phyloP scores from a whole-genome alignment of 2,329 filamentous ascomycete genomes.

The Aspergillus aculeatus region DNA sequence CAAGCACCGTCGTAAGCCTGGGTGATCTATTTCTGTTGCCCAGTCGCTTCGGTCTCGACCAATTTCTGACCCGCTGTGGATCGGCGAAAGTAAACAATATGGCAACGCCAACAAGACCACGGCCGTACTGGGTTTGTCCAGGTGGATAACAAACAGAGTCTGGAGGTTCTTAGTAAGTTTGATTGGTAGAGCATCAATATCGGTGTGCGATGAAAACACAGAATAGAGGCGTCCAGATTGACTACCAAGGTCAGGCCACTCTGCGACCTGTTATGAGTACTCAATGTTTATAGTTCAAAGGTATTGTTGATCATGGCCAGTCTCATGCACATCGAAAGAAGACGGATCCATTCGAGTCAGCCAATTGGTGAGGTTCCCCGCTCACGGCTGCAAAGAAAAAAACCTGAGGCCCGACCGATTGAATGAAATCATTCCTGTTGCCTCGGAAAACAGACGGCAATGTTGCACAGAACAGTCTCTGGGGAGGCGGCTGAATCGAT shows the following conservation, averaged over 20 bases:
- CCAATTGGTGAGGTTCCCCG: not conserved
- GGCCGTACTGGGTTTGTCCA: slow-evolving; percentile 54
- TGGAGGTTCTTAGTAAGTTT: not conserved
- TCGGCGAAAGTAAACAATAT: not conserved
- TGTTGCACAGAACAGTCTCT: not conserved
- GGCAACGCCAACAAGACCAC: not conserved
- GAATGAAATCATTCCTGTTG: not conserved
- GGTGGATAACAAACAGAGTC: slow-evolving; percentile 16
- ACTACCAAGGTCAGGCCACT: not conserved
- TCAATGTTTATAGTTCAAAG: not conserved
- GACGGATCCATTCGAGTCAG: not conserved
- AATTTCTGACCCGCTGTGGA: slow-evolving; percentile 4
- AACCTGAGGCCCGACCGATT: not conserved
- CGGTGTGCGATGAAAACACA: not conserved
- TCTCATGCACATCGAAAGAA: not conserved
- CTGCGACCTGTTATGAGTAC: not conserved
- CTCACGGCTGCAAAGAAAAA: not conserved
- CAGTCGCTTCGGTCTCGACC: not conserved
- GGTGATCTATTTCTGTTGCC: not conserved
- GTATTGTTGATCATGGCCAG: not conserved
- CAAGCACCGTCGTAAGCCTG: not conserved
- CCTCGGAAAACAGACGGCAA: not conserved
- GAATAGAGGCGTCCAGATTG: not conserved
- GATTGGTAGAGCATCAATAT: not conserved
- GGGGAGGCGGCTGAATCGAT: not conserved